Percentiles rank a stretch among this genome's conserved stretches.
Evolutionary conservation across 805 yeast genomes (phyloP).

Genomic region (Lachancea cidri): DNA sequence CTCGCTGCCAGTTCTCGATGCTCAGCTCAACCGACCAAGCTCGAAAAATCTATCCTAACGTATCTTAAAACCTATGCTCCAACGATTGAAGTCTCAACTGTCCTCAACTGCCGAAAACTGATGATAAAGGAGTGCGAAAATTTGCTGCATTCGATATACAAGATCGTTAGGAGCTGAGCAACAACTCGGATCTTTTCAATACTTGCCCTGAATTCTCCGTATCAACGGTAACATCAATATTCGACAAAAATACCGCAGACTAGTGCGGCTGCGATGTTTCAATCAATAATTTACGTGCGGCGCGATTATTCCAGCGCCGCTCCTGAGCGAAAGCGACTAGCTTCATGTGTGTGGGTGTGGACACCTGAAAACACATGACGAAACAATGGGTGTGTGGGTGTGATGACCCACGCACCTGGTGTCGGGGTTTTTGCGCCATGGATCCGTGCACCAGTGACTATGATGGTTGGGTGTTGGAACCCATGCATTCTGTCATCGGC

Average conservation of each 20-base stretch:
- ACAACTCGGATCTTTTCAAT: background rate
- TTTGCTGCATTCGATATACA: background rate
- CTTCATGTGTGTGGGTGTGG: background rate
- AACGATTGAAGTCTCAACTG: background rate
- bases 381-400: no score
- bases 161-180: background rate
- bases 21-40: background rate
- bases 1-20: background rate
- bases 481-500: no score
- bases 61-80: background rate
- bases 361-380: background rate
- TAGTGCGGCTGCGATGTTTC: background rate
- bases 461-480: background rate
- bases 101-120: background rate
- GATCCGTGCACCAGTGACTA: background rate
- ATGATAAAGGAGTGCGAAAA: background rate
- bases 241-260: background rate
- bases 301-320: background rate
- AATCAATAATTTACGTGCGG: background rate
- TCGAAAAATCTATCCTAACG: background rate
- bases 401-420: no score
- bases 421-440: background rate
- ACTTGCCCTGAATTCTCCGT: background rate
- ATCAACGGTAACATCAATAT: background rate
- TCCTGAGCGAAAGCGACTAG: no score